These are phyloP conservation scores for Colletotrichum kahawae DNA, from an alignment of 2,329 filamentous ascomycete species.

Conservation along the genomic window DNA sequence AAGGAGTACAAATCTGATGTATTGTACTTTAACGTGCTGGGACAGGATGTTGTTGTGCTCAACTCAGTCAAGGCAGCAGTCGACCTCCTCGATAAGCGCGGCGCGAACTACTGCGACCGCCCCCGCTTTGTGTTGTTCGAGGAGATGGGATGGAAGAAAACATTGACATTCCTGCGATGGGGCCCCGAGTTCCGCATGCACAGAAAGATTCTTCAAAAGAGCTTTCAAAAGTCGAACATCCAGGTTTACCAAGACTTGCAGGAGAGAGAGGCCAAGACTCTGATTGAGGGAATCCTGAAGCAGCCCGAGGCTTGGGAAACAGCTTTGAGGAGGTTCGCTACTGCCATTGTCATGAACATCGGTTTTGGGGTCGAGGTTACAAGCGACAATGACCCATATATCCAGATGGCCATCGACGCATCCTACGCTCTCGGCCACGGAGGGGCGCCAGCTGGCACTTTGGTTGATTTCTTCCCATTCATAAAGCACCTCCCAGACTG, in stretches of 20 bases:
- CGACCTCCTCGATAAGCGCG: constrained; percentile 49
- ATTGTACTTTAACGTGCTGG: constrained; percentile 32
- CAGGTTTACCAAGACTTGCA: constrained; percentile 34
- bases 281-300: constrained; percentile 34
- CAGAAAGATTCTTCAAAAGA: constrained; percentile 45
- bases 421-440: constrained; percentile 36
- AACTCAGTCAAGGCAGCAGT: constrained; percentile 46
- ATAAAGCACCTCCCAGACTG: constrained; percentile 43
- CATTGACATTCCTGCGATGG: constrained; percentile 48
- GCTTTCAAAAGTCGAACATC: constrained; percentile 43
- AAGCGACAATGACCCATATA: constrained; percentile 39
- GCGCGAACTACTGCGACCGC: constrained; percentile 48
- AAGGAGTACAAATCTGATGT: constrained; percentile 55
- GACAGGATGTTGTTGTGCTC: constrained; percentile 42
- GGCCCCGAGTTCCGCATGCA: constrained; percentile 46
- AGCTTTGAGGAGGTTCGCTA: constrained; percentile 41
- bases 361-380: constrained; percentile 47
- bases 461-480: constrained; percentile 54
- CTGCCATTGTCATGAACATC: constrained; percentile 46
- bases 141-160: constrained; percentile 50
- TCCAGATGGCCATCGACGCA: constrained; percentile 25
- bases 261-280: background rate
- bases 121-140: constrained; percentile 48
- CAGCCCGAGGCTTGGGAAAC: constrained; percentile 40
- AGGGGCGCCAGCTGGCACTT: constrained; percentile 36